These are phyloP conservation scores for Parafenestella ontariensis DNA, from an alignment of 2,329 filamentous ascomycete species.

Conservation along the genomic window DNA sequence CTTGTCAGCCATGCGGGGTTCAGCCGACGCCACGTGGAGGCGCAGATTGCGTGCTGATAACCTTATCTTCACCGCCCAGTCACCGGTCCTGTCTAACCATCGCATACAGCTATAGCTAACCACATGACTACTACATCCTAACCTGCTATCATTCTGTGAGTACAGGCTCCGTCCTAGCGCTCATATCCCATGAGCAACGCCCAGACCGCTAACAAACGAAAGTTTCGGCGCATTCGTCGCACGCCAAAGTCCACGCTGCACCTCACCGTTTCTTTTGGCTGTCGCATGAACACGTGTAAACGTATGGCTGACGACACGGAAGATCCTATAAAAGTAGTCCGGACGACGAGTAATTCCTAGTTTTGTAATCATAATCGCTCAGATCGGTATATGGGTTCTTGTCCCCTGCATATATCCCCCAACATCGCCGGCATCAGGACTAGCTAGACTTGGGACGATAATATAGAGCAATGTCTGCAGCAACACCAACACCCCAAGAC, in stretches of 20 bases:
- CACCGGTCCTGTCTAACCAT: background rate
- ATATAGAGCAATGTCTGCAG: conserved; percentile 21
- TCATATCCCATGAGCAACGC: background rate
- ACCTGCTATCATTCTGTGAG: background rate
- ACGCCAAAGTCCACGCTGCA: background rate
- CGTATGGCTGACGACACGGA: background rate
- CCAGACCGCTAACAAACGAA: background rate
- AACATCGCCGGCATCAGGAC: background rate
- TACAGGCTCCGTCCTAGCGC: background rate
- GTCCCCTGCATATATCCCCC: background rate
- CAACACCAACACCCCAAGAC: conserved; percentile 36
- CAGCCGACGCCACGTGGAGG: conserved; percentile 7
- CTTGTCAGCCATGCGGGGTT: background rate
- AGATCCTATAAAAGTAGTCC: background rate
- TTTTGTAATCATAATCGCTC: background rate
- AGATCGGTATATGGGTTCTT: too few relatives aligned
- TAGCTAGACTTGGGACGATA: too few relatives aligned
- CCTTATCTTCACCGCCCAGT: conserved; percentile 32
- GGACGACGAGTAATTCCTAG: background rate
- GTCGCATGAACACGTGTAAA: conserved; percentile 17
- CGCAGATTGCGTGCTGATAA: conserved; percentile 29
- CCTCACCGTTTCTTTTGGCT: background rate
- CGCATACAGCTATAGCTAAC: background rate
- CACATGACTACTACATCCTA: background rate
- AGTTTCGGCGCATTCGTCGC: background rate